Base-by-base conservation (phyloP, 1,284 basidiomycete species). In the Abortiporus biennis region DNA sequence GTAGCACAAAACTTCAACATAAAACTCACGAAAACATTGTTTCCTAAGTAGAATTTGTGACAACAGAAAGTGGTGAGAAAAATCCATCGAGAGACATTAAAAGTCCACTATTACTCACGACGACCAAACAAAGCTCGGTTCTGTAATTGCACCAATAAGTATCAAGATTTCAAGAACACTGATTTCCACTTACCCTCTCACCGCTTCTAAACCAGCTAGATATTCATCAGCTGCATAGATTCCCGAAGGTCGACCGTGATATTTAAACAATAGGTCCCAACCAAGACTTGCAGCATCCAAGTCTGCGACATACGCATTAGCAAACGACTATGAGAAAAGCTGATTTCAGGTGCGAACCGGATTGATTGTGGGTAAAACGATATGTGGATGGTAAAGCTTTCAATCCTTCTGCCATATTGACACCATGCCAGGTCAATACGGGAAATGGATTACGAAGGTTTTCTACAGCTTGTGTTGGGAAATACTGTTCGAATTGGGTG, bases 151-250 rank as follows among this genome's bases (percentile, higher is more conserved):
- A 36, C n/a, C 22, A 5, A 27, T 25, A 25, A 38, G 15, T 24
- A n/a, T 13, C 11, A 17, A 19, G 20, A 33, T 31, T n/a, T 34
- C 31, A 31, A 40, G 30, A 21, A 12, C 24, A 16, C 23, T 13
- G 23, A 15, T 42, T 30, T n/a, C 24, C 27, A 51, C 64, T 39
- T 50, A 76, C 75, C 76, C 76, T 57, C 76, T 56, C 23, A 64
- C 59, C 16, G 76, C 75, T 48, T 72, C 72, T 5, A 73, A 56
- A 13, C 76, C 74, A 16, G 77, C 75, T 3, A 79, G 62, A 47
- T 77, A 77, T 49, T 79, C 76, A 42, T 79, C 76, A 4, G 77
- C 76, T 23, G 71, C 73, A 47, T 67, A 78, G 11, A 76, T 77
- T 2, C 76, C 76, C 2, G 75, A 77, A 0, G 76, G 76, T 2